Percentiles rank a stretch among this genome's conserved stretches.
phyloP scores from a whole-genome alignment of 192 early-diverging fungal genomes.

The Dissophora ornata region DNA sequence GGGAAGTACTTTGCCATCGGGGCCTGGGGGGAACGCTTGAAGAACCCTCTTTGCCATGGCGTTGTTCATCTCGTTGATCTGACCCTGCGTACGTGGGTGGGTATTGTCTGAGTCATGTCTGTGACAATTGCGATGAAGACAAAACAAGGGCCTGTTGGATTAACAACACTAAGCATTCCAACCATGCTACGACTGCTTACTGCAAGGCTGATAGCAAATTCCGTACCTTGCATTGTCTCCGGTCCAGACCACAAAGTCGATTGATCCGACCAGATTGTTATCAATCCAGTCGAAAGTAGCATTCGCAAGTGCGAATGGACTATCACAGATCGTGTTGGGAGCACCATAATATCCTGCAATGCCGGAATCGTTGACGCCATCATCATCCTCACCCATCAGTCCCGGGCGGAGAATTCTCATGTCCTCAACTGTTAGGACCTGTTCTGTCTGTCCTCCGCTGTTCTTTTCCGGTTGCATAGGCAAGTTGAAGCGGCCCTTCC shows the following conservation, averaged over 20 bases:
- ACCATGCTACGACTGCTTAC: too few relatives aligned
- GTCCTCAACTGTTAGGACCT: not conserved
- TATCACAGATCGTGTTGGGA: slow-evolving; percentile 69
- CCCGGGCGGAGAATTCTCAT: not conserved
- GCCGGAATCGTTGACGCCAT: slow-evolving; percentile 8
- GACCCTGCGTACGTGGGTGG: slow-evolving; percentile 61
- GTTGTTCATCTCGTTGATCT: slow-evolving; percentile 65
- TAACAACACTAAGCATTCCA: too few relatives aligned
- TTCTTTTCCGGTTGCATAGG: too few relatives aligned
- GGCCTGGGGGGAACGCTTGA: slow-evolving; percentile 50
- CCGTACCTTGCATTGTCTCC: slow-evolving; percentile 73
- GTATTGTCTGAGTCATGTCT: slow-evolving; percentile 74
- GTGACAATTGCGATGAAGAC: too few relatives aligned
- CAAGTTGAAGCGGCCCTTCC: not conserved
- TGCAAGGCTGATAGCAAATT: too few relatives aligned
- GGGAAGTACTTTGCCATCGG: slow-evolving; percentile 31
- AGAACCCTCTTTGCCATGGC: slow-evolving; percentile 54
- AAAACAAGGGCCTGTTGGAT: too few relatives aligned
- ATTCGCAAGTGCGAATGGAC: slow-evolving; percentile 64
- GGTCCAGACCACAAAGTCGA: slow-evolving; percentile 81
- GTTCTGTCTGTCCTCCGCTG: not conserved
- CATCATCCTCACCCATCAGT: slow-evolving; percentile 3
- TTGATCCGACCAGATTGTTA: slow-evolving; percentile 39
- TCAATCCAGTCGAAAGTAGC: slow-evolving; percentile 67
- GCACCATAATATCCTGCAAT: slow-evolving; percentile 65